Evolutionary conservation across 2,329 filamentous ascomycete genomes (phyloP).

Genomic region (Aspergillus udagawae): DNA sequence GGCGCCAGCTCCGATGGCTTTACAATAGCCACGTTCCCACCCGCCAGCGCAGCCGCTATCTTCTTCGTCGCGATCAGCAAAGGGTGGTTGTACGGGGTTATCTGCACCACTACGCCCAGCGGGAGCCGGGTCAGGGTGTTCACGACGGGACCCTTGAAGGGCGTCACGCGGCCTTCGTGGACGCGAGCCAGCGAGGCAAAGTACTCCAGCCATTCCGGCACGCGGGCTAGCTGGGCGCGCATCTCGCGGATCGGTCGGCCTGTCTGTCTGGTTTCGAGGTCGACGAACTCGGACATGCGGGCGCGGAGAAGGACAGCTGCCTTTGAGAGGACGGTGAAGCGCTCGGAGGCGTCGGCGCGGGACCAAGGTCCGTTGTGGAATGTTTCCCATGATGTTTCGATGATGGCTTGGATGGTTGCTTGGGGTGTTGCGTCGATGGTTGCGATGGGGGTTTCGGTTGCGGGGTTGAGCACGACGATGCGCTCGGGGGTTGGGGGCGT

Average conservation of each 20-base stretch:
- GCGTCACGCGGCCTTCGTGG: constrained; percentile 63
- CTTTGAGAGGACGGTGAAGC: constrained; percentile 60
- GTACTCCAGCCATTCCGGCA: constrained; percentile 63
- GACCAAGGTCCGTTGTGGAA: constrained; percentile 57
- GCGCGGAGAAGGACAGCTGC: constrained; percentile 53
- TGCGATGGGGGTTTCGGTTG: constrained; percentile 25
- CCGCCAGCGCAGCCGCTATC: constrained; percentile 37
- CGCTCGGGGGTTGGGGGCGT: constrained; percentile 7
- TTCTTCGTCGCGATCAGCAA: constrained; percentile 37
- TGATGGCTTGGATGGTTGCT: constrained; percentile 50
- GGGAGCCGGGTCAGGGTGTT: constrained; percentile 36
- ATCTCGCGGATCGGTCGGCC: constrained; percentile 67
- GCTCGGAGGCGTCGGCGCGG: constrained; percentile 51
- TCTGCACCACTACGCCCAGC: constrained; percentile 37
- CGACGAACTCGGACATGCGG: constrained; percentile 55
- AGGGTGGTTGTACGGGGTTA: constrained; percentile 40
- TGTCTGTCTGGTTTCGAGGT: constrained; percentile 63
- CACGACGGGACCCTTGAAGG: constrained; percentile 48
- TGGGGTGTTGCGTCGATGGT: constrained; percentile 53
- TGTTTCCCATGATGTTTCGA: constrained; percentile 28
- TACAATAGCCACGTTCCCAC: constrained; percentile 38
- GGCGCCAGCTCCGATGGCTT: constrained; percentile 43
- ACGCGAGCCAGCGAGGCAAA: constrained; percentile 65
- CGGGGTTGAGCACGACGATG: constrained; percentile 28
- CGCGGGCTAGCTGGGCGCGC: constrained; percentile 61